phyloP scores from a whole-genome alignment of 2,329 filamentous ascomycete species.

The Diplodia seriata region DNA sequence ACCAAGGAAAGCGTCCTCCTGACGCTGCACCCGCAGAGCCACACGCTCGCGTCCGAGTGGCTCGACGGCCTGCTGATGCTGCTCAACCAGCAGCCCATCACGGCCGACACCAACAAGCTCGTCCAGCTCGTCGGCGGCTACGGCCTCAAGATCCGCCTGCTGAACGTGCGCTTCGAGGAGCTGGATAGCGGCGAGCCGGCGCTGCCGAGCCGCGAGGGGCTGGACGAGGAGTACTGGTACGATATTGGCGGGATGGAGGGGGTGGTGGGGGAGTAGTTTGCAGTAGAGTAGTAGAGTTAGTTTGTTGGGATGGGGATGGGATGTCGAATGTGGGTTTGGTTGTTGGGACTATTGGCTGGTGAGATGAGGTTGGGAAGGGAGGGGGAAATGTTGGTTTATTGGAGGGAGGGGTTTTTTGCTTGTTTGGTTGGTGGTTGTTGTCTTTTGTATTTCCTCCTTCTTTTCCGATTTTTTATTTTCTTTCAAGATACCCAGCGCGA shows the following conservation, averaged over 20 bases:
- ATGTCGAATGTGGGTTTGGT: not conserved
- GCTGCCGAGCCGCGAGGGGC: constrained; percentile 80
- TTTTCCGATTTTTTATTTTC: not conserved
- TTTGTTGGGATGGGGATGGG: not conserved
- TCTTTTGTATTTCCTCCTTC: not conserved
- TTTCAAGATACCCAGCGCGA: constrained; percentile 13
- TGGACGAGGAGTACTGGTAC: constrained; percentile 95
- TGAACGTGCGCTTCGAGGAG: constrained; percentile 91
- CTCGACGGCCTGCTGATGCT: constrained; percentile 94
- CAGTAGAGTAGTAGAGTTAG: too few relatives aligned
- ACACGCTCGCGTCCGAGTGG: constrained; percentile 92
- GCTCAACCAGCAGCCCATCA: constrained; percentile 93
- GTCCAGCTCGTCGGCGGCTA: constrained; percentile 87
- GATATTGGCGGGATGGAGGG: constrained; percentile 58
- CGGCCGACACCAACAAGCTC: constrained; percentile 91
- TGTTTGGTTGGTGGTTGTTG: not conserved
- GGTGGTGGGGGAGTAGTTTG: not conserved
- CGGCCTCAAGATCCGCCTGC: constrained; percentile 86
- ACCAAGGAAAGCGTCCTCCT: constrained; percentile 75
- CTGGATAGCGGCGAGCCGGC: constrained; percentile 69
- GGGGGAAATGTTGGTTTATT: not conserved
- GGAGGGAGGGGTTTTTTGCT: not conserved
- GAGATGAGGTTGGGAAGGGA: not conserved
- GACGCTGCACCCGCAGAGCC: constrained; percentile 79
- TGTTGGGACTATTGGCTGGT: not conserved